These are phyloP conservation scores for Astragalus membranaceus DNA, from an alignment of 306 rosid species.

Conservation along the genomic window DNA sequence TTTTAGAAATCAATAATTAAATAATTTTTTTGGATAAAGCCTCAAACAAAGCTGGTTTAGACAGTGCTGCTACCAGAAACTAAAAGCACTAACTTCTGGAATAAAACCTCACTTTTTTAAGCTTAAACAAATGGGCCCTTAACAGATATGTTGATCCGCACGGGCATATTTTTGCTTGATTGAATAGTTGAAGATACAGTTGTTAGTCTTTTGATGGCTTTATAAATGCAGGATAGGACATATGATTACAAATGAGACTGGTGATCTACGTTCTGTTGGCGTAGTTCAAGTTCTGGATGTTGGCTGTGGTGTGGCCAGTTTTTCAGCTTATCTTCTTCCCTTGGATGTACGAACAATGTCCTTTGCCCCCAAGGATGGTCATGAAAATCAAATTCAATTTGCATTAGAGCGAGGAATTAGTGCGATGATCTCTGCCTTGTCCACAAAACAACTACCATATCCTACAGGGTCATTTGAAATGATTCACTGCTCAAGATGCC, in stretches of 20 bases:
- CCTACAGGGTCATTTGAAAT: conserved; percentile 83
- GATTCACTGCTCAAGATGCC: conserved; percentile 96
- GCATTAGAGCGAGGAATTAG: conserved; percentile 90
- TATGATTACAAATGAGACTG: conserved; percentile 71
- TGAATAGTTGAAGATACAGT: not conserved
- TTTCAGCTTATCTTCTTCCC: conserved; percentile 88
- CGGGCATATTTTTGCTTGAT: not conserved
- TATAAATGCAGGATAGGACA: conserved; percentile 61
- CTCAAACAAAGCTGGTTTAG: not conserved
- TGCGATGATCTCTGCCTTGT: conserved; percentile 82
- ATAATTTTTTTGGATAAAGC: not conserved
- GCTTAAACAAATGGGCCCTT: not conserved
- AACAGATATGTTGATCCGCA: not conserved
- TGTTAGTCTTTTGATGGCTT: conserved; percentile 15
- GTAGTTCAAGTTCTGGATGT: conserved; percentile 77
- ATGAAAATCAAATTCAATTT: conserved; percentile 95
- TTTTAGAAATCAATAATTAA: not conserved
- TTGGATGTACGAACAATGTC: conserved; percentile 83
- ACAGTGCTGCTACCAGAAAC: not conserved
- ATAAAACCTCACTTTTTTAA: not conserved
- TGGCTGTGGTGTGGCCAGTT: conserved; percentile 99
- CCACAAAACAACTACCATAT: conserved; percentile 83
- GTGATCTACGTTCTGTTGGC: conserved; percentile 73
- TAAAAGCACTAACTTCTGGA: not conserved
- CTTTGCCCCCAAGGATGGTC: conserved; percentile 95